Conservation (phyloP, 306 rosid genomes). For the Vicia villosa region DNA sequence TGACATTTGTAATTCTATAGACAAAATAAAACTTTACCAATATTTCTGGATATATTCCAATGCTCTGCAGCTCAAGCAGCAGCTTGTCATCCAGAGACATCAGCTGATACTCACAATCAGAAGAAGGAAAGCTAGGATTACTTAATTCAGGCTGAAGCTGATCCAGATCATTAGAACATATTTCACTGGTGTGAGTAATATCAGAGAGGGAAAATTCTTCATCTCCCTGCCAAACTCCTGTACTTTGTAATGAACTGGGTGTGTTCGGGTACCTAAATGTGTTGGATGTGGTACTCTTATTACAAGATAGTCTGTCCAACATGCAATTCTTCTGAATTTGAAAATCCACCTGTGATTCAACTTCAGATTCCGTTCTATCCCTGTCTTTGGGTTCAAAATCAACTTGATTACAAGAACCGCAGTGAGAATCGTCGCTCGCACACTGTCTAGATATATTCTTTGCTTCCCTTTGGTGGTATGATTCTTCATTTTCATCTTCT, state of each 20-base stretch:
- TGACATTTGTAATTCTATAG: conserved; percentile 28
- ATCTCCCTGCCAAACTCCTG: conserved; percentile 76
- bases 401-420: conserved; percentile 81
- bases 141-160: conserved; percentile 60
- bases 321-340: conserved; percentile 58
- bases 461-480: conserved; percentile 56
- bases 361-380: conserved; percentile 83
- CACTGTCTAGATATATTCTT: conserved; percentile 66
- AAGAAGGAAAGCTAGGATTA: conserved; percentile 50
- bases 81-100: conserved; percentile 77
- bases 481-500: conserved; percentile 78
- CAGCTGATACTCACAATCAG: conserved; percentile 71
- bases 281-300: conserved; percentile 64
- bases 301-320: conserved; percentile 72
- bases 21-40: conserved; percentile 57
- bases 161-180: conserved; percentile 65
- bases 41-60: conserved; percentile 79
- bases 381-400: conserved; percentile 81
- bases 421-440: conserved; percentile 88
- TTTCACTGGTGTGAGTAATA: conserved; percentile 58
- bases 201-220: conserved; percentile 67
- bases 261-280: conserved; percentile 59
- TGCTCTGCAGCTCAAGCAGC: conserved; percentile 83
- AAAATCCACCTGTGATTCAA: conserved; percentile 67
- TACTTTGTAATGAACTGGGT: conserved; percentile 59